Conservation (phyloP, 2,329 filamentous ascomycete species). For the Penicillium sp. region DNA sequence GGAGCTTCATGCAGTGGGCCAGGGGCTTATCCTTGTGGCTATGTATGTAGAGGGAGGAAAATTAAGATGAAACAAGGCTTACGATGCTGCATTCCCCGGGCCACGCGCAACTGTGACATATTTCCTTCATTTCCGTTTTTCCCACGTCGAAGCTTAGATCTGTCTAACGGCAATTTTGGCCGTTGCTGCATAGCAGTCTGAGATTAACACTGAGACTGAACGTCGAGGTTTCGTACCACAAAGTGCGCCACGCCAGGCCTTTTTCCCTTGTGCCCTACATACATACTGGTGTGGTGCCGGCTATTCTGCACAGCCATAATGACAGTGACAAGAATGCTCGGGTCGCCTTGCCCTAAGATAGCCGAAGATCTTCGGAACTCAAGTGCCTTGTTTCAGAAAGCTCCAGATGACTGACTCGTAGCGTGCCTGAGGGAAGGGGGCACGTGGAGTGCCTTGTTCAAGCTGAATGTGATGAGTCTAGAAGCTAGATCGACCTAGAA, state of each 20-base stretch:
- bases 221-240: constrained; percentile 17
- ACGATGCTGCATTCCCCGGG: constrained; percentile 10
- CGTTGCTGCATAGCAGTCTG: not conserved
- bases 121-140: constrained; percentile 10
- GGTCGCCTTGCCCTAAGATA: not conserved
- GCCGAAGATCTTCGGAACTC: constrained; percentile 8
- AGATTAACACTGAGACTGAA: not conserved
- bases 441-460: constrained; percentile 13
- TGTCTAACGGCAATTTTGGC: not conserved
- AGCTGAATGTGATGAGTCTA: constrained; percentile 18
- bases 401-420: constrained; percentile 8
- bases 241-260: constrained; percentile 9
- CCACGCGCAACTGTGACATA: constrained; percentile 15
- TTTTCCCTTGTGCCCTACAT: constrained; percentile 7
- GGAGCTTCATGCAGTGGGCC: constrained; percentile 13
- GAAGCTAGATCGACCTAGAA: not conserved
- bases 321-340: constrained; percentile 13
- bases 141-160: constrained; percentile 5
- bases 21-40: constrained; percentile 4
- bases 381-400: constrained; percentile 13
- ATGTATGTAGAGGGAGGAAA: not conserved
- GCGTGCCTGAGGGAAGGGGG: constrained; percentile 6
- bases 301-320: constrained; percentile 14
- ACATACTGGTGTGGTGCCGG: not conserved
- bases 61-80: not conserved